phyloP scores from a whole-genome alignment of 2,329 filamentous ascomycete genomes.

The Calonectria montana region DNA sequence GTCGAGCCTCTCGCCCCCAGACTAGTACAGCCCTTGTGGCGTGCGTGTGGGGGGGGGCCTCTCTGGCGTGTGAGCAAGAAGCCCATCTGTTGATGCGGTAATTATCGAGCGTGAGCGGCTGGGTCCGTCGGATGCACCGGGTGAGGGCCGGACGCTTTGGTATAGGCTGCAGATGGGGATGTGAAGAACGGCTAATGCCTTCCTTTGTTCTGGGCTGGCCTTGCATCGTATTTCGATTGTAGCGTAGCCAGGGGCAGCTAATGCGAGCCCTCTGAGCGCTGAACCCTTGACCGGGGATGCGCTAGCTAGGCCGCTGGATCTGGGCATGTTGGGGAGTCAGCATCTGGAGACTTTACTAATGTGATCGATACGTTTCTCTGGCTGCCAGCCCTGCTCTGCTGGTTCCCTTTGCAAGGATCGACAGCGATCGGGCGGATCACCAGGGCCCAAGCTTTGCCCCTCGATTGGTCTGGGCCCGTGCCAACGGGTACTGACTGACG shows the following conservation, averaged over 20 bases:
- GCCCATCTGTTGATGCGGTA: neutral
- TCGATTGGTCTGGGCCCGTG: constrained; percentile 10
- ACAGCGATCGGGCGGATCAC: constrained; percentile 6
- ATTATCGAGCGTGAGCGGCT: constrained; percentile 2
- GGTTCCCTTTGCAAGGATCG: neutral
- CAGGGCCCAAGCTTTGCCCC: constrained; percentile 5
- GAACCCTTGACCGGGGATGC: neutral
- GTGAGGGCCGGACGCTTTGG: neutral
- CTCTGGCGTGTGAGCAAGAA: neutral
- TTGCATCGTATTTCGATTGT: neutral
- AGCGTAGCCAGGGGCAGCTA: neutral
- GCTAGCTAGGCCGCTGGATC: neutral
- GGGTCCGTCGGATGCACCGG: neutral
- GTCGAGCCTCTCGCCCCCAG: neutral
- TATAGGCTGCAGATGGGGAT: neutral
- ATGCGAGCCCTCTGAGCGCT: neutral
- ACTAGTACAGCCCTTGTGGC: neutral
- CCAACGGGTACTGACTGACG: neutral
- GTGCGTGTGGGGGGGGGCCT: neutral
- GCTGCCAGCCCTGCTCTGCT: neutral
- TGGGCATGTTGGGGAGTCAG: neutral
- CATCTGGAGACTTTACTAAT: neutral
- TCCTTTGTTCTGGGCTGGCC: neutral
- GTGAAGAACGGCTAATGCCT: neutral
- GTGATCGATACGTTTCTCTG: neutral